Evolutionary conservation across 495 filamentous ascomycete genomes (phyloP).

Genomic region (Aspergillus wentii): DNA sequence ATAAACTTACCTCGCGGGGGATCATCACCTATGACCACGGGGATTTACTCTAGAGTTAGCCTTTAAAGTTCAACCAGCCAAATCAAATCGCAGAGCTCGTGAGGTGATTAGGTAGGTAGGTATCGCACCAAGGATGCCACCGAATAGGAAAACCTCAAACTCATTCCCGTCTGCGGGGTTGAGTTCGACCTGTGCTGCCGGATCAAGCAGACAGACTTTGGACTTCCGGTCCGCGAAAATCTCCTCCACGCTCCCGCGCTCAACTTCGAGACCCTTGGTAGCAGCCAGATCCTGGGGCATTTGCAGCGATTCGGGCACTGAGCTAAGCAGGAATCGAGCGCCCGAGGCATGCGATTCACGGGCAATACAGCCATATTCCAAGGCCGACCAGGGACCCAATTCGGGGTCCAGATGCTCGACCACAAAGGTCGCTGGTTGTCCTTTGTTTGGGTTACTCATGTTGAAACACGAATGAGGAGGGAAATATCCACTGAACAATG

Average conservation of each 20-base stretch:
- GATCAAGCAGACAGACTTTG: slow-evolving; percentile 85
- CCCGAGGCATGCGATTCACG: slow-evolving; percentile 66
- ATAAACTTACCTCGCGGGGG: slow-evolving; percentile 75
- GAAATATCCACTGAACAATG: no score
- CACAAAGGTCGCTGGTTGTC: slow-evolving; percentile 62
- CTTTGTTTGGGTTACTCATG: slow-evolving; percentile 20
- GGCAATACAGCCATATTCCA: slow-evolving; percentile 87
- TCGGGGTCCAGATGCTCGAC: slow-evolving; percentile 93
- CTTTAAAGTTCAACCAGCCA: background rate
- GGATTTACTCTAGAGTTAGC: slow-evolving; percentile 12
- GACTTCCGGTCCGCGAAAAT: slow-evolving; percentile 62
- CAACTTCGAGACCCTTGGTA: slow-evolving; percentile 58
- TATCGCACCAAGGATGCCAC: slow-evolving; percentile 83
- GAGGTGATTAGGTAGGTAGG: slow-evolving; percentile 4
- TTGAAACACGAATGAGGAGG: no score
- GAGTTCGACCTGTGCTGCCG: slow-evolving; percentile 72
- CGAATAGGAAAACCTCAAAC: slow-evolving; percentile 93
- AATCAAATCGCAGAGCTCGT: no score
- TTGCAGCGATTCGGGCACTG: slow-evolving; percentile 62
- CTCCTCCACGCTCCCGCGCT: slow-evolving; percentile 70
- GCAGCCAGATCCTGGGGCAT: slow-evolving; percentile 58
- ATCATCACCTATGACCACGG: slow-evolving; percentile 67
- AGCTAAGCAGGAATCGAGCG: slow-evolving; percentile 77
- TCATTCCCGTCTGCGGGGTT: slow-evolving; percentile 72
- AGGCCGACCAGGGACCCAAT: slow-evolving; percentile 85